phyloP scores from a whole-genome alignment of 2,329 filamentous ascomycete species.

The Nemania sp. region DNA sequence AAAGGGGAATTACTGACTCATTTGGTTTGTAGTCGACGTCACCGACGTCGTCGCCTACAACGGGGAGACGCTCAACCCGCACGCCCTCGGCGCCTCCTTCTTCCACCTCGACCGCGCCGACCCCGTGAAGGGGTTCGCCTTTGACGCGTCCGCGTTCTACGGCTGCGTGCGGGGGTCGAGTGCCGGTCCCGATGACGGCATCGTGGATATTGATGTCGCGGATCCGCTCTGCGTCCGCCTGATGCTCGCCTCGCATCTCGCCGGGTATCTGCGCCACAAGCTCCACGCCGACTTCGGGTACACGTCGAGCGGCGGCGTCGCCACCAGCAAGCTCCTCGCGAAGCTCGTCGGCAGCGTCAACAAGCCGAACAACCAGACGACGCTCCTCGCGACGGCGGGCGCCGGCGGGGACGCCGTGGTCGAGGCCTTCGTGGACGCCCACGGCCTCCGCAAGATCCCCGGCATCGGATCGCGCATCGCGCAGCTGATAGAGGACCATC shows the following conservation, averaged over 20 bases:
- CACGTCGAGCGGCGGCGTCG: conserved; percentile 84
- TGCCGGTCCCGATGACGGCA: conserved; percentile 29
- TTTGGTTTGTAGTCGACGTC: no score
- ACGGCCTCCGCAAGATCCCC: conserved; percentile 79
- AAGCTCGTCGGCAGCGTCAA: conserved; percentile 84
- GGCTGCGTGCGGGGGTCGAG: conserved; percentile 57
- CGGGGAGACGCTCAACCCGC: conserved; percentile 67
- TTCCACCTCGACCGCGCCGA: conserved; percentile 76
- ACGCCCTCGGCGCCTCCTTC: conserved; percentile 70
- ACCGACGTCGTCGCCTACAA: conserved; percentile 89
- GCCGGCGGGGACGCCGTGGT: conserved; percentile 56
- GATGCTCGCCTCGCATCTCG: conserved; percentile 79
- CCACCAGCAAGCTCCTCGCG: conserved; percentile 82
- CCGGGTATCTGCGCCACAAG: conserved; percentile 70
- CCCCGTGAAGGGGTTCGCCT: conserved; percentile 79
- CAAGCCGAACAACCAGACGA: conserved; percentile 88
- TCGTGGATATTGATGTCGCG: conserved; percentile 34
- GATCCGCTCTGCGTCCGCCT: conserved; percentile 62
- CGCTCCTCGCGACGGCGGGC: conserved; percentile 71
- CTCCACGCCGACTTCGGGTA: conserved; percentile 80
- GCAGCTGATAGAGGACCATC: conserved; percentile 65
- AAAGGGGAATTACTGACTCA: no score
- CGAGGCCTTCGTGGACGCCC: conserved; percentile 71
- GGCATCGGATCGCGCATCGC: conserved; percentile 84
- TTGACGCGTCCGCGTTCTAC: conserved; percentile 70